A percentile compares a stretch with the other conserved stretches of the same genome.
These are phyloP conservation scores for Didymella pomorum DNA, from an alignment of 2,329 filamentous ascomycete species.

Conservation along the genomic window DNA sequence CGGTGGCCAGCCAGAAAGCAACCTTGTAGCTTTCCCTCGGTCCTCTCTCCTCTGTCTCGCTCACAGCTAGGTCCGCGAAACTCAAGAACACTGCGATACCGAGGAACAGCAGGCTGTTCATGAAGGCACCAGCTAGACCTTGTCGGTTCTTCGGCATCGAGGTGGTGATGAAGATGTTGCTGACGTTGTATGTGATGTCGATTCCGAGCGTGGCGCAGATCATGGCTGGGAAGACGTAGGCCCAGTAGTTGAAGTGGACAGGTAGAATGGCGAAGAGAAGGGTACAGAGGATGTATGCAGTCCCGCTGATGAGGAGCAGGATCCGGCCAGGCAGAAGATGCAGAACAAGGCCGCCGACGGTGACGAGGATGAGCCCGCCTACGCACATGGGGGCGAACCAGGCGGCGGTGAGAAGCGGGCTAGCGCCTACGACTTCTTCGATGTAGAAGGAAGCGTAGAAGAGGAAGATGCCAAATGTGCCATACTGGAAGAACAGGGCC, in stretches of 20 bases:
- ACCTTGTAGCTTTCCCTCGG: conserved; percentile 47
- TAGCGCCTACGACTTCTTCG: conserved; percentile 39
- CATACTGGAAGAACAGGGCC: conserved; percentile 56
- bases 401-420: conserved; percentile 42
- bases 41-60: conserved; percentile 42
- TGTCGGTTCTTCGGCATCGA: conserved; percentile 46
- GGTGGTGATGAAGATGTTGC: conserved; percentile 51
- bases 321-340: conserved; percentile 48
- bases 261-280: conserved; percentile 49
- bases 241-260: conserved; percentile 48
- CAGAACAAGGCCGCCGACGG: conserved; percentile 44
- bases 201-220: conserved; percentile 52
- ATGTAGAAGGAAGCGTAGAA: conserved; percentile 53
- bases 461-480: conserved; percentile 49
- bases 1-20: conserved; percentile 50
- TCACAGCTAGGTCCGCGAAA: conserved; percentile 48
- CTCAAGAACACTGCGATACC: conserved; percentile 49
- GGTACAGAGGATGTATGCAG: conserved; percentile 40
- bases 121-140: conserved; percentile 48
- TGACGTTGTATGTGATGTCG: conserved; percentile 50
- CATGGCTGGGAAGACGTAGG: conserved; percentile 54
- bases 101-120: conserved; percentile 48
- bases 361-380: conserved; percentile 47
- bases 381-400: conserved; percentile 51
- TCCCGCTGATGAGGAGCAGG: conserved; percentile 43